phyloP scores from a whole-genome alignment of 768 basidiomycete genomes.

The Glaciozyma antarctica region DNA sequence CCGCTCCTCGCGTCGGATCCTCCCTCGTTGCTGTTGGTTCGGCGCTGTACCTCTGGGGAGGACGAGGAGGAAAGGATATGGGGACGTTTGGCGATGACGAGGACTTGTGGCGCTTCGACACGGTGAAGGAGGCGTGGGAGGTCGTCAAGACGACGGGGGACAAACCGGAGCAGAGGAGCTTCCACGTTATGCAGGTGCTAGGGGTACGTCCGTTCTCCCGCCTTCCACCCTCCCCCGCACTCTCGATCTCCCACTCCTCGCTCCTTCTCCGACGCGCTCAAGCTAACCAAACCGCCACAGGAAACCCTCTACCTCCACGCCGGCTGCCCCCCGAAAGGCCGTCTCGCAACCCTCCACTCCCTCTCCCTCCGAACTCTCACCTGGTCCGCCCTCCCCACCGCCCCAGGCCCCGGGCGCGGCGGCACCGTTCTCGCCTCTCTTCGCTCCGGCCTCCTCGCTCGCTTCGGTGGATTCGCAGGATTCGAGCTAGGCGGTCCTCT shows the following conservation, averaged over 20 bases:
- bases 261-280: too few species aligned
- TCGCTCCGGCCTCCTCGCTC: conserved; percentile 14
- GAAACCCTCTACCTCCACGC: conserved; percentile 43
- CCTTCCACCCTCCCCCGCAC: neutral
- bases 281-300: conserved; percentile 25
- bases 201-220: conserved; percentile 9
- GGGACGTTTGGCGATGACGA: conserved; percentile 39
- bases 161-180: conserved; percentile 40
- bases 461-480: conserved; percentile 40
- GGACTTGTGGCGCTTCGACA: conserved; percentile 37
- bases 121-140: conserved; percentile 37
- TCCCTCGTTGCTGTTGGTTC: conserved; percentile 22
- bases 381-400: conserved; percentile 41
- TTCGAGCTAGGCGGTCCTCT: conserved; percentile 41
- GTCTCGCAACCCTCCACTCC: conserved; percentile 40
- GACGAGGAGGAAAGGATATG: conserved; percentile 44
- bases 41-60: conserved; percentile 45
- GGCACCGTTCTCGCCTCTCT: conserved; percentile 43
- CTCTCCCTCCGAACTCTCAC: conserved; percentile 36
- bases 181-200: conserved; percentile 35
- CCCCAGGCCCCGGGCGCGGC: conserved; percentile 42
- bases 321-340: conserved; percentile 42
- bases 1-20: conserved; percentile 36
- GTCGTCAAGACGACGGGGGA: conserved; percentile 36
- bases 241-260: neutral